Conservation (phyloP, 1,139 yeast species). For the Debaryomyces subglobosus region DNA sequence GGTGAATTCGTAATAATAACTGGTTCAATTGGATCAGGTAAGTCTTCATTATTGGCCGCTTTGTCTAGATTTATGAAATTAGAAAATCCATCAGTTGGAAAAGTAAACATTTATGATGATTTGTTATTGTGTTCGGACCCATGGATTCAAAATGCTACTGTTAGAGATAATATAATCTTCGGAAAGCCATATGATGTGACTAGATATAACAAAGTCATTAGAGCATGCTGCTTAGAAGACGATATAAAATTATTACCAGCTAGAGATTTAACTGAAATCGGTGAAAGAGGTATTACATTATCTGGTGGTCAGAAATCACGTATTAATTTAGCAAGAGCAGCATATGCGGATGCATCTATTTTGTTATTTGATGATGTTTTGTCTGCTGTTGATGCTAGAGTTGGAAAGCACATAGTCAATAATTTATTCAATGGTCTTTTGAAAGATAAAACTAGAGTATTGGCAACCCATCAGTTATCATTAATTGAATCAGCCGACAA, state of each 20-base stretch:
- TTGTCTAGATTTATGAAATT: slow-evolving; percentile 42
- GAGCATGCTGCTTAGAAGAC: slow-evolving; percentile 45
- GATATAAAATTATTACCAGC: slow-evolving; percentile 39
- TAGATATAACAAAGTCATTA: slow-evolving; percentile 31
- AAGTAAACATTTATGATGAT: slow-evolving; percentile 29
- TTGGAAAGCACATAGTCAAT: slow-evolving; percentile 41
- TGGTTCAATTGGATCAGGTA: slow-evolving; percentile 48
- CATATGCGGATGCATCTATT: slow-evolving; percentile 36
- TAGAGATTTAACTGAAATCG: slow-evolving; percentile 43
- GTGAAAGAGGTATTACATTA: slow-evolving; percentile 46
- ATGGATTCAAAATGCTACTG: slow-evolving; percentile 52
- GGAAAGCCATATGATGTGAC: slow-evolving; percentile 36
- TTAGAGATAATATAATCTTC: slow-evolving; percentile 43
- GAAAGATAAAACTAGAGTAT: slow-evolving; percentile 31
- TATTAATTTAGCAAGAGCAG: slow-evolving; percentile 47
- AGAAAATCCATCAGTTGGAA: slow-evolving; percentile 28
- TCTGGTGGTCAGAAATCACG: slow-evolving; percentile 50
- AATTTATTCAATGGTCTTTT: slow-evolving; percentile 36
- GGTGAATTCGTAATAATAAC: slow-evolving; percentile 42
- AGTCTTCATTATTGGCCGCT: slow-evolving; percentile 41
- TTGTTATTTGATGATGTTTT: slow-evolving; percentile 46
- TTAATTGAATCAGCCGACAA: slow-evolving; percentile 36
- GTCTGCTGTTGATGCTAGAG: slow-evolving; percentile 45
- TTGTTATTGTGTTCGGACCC: slow-evolving; percentile 39
- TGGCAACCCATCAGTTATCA: slow-evolving; percentile 45